phyloP scores from a whole-genome alignment of 2,329 filamentous ascomycete genomes.

The Beauveria brongniartii region DNA sequence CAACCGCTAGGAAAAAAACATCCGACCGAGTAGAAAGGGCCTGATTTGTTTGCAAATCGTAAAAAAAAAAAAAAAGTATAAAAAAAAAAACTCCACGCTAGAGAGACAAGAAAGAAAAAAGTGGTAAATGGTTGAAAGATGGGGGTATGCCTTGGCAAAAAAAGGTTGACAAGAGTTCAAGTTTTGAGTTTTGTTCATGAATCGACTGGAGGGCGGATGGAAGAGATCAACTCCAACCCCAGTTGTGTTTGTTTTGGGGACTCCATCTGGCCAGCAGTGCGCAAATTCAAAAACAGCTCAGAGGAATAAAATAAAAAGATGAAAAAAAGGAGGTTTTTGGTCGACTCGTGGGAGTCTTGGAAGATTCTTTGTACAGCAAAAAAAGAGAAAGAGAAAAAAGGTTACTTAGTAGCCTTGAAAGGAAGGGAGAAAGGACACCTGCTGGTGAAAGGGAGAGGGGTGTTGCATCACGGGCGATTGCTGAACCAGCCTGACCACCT shows the following conservation, averaged over 20 bases:
- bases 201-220: neutral
- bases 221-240: slow-evolving; percentile 5
- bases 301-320: neutral
- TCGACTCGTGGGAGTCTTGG: slow-evolving; percentile 5
- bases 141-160: neutral
- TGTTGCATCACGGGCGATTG: slow-evolving; percentile 40
- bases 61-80: no score
- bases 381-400: neutral
- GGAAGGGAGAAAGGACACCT: slow-evolving; percentile 42
- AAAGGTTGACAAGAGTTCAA: neutral
- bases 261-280: slow-evolving; percentile 7
- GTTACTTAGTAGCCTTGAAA: slow-evolving; percentile 42
- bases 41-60: neutral
- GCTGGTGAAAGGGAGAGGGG: slow-evolving; percentile 43
- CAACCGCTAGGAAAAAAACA: slow-evolving; percentile 7
- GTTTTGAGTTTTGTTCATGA: neutral
- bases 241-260: neutral
- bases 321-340: neutral
- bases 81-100: slow-evolving; percentile 15
- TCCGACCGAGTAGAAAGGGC: neutral
- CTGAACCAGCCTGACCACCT: slow-evolving; percentile 45
- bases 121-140: neutral
- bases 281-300: slow-evolving; percentile 1
- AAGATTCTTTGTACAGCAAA: slow-evolving; percentile 7
- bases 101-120: slow-evolving; percentile 4